Evolutionary conservation across 345 rosid species (phyloP).

Genomic region (Corymbia maculata): DNA sequence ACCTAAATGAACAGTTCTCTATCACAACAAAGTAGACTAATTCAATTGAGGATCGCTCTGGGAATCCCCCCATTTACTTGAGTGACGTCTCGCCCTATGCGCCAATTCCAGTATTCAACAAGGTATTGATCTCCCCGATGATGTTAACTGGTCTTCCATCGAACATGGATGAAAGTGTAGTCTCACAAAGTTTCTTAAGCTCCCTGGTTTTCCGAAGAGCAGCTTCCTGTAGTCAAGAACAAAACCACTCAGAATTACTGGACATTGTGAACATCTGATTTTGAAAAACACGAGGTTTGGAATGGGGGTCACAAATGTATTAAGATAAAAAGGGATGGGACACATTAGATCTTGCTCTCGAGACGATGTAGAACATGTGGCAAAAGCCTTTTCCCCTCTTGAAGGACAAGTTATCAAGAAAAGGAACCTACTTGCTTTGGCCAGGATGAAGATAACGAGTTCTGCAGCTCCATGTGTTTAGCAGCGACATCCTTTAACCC

Average conservation of each 20-base stretch:
- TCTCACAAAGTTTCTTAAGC: conserved; percentile 83
- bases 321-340: no score
- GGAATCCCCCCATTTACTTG: neutral
- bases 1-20: neutral
- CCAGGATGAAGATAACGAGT: conserved; percentile 83
- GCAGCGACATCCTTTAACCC: conserved; percentile 71
- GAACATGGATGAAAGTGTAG: conserved; percentile 75
- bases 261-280: neutral
- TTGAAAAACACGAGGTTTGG: neutral
- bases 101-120: conserved; percentile 58
- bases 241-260: neutral
- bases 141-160: conserved; percentile 96
- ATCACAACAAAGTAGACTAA: neutral
- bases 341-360: neutral
- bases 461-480: conserved; percentile 88
- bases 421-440: conserved; percentile 66
- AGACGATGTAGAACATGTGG: neutral
- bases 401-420: neutral
- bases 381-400: neutral
- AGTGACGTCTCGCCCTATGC: conserved; percentile 5
- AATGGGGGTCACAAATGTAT: neutral
- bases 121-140: conserved; percentile 88
- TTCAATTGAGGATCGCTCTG: neutral
- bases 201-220: conserved; percentile 73
- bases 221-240: conserved; percentile 52